These are phyloP conservation scores for Phlyctochytrium arcticum DNA, from an alignment of 192 early-diverging fungal species.

Conservation along the genomic window DNA sequence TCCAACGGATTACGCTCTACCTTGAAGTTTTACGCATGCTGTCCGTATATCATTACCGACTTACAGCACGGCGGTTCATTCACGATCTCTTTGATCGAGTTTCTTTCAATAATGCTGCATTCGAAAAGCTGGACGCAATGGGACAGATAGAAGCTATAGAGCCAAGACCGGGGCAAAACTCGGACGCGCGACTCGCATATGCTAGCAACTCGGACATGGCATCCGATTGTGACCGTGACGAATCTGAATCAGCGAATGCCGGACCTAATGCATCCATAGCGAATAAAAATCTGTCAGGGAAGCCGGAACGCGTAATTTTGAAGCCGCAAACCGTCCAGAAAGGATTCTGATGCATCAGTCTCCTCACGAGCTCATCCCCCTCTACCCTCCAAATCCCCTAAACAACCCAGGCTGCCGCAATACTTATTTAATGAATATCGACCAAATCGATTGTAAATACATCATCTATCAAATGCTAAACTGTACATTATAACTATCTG, in stretches of 20 bases:
- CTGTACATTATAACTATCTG: too few species aligned
- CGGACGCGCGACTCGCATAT: neutral
- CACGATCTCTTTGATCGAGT: slow-evolving; percentile 74
- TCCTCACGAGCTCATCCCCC: too few species aligned
- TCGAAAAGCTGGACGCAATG: slow-evolving; percentile 42
- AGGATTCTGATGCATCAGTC: too few species aligned
- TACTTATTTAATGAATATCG: too few species aligned
- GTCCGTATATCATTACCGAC: slow-evolving; percentile 63
- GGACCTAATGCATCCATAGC: too few species aligned
- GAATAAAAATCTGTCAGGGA: too few species aligned
- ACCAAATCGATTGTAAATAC: too few species aligned
- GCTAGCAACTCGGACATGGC: neutral
- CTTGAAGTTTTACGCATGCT: slow-evolving; percentile 58
- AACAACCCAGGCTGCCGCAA: too few species aligned
- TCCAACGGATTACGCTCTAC: slow-evolving; percentile 53
- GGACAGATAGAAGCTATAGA: slow-evolving; percentile 9
- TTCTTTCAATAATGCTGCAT: slow-evolving; percentile 36
- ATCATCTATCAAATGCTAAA: too few species aligned
- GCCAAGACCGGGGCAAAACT: neutral
- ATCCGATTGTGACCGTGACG: neutral
- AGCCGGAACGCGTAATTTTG: neutral
- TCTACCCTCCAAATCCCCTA: too few species aligned
- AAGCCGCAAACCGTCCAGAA: neutral
- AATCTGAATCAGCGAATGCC: too few species aligned
- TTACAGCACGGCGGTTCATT: slow-evolving; percentile 68